Conservation (phyloP, 2,329 filamentous ascomycete species). For the Colletotrichum higginsianum region DNA sequence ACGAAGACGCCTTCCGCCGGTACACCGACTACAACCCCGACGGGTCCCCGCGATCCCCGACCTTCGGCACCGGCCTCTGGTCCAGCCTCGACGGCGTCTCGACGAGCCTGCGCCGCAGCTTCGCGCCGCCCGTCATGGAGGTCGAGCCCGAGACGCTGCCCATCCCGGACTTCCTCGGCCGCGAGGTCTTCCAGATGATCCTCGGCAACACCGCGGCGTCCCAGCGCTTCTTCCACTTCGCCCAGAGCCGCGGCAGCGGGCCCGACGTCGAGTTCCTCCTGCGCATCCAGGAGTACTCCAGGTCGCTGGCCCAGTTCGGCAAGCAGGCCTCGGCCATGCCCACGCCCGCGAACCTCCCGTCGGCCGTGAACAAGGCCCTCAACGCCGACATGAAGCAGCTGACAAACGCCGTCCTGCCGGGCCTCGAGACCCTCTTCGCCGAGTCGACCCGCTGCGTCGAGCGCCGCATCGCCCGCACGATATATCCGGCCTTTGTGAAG, state of each 20-base stretch:
- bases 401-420: slow-evolving; percentile 60
- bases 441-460: slow-evolving; percentile 62
- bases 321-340: slow-evolving; percentile 57
- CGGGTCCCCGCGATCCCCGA: slow-evolving; percentile 51
- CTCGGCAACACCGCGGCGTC: slow-evolving; percentile 64
- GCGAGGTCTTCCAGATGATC: slow-evolving; percentile 65
- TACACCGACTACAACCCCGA: slow-evolving; percentile 63
- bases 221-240: slow-evolving; percentile 64
- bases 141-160: slow-evolving; percentile 43
- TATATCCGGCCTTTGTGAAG: slow-evolving; percentile 68
- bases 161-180: slow-evolving; percentile 64
- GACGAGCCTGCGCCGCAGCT: slow-evolving; percentile 37
- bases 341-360: slow-evolving; percentile 59
- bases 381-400: slow-evolving; percentile 63
- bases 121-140: slow-evolving; percentile 26
- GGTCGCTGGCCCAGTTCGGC: slow-evolving; percentile 60
- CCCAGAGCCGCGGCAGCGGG: slow-evolving; percentile 60
- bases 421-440: slow-evolving; percentile 60
- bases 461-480: slow-evolving; percentile 58
- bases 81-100: slow-evolving; percentile 44
- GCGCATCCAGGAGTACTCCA: slow-evolving; percentile 64
- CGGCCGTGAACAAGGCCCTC: slow-evolving; percentile 56
- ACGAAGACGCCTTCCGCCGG: slow-evolving; percentile 59
- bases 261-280: slow-evolving; percentile 68
- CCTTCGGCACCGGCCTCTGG: slow-evolving; percentile 41